These are phyloP conservation scores for Candida krabiensis DNA, from an alignment of 805 yeast genomes.

Conservation along the genomic window DNA sequence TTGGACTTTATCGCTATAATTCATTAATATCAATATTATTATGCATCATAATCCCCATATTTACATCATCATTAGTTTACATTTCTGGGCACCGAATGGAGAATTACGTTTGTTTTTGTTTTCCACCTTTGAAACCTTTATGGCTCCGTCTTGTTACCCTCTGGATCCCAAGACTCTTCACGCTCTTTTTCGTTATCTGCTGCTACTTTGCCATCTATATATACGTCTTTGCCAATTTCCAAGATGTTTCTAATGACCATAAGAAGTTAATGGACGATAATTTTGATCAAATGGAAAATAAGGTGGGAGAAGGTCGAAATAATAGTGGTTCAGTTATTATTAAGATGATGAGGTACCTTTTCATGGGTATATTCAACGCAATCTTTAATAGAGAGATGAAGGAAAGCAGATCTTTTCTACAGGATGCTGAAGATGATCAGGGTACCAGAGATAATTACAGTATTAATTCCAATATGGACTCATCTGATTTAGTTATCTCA, in stretches of 20 bases:
- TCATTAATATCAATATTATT: constrained; percentile 1
- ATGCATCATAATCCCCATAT: constrained; percentile 8
- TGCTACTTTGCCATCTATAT: constrained; percentile 23
- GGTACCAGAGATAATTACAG: background rate
- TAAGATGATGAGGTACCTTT: constrained; percentile 3
- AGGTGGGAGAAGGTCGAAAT: too few species aligned
- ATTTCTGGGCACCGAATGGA: constrained; percentile 11
- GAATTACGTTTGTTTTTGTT: constrained; percentile 18
- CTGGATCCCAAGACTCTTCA: constrained; percentile 18
- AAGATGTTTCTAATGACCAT: constrained; percentile 13
- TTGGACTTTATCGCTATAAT: constrained; percentile 17
- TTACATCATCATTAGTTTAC: constrained; percentile 12
- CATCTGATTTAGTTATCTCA: too few species aligned
- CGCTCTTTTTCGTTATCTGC: constrained; percentile 11
- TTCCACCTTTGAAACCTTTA: constrained; percentile 12
- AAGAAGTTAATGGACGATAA: constrained; percentile 5
- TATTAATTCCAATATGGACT: background rate
- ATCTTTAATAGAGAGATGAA: constrained; percentile 12
- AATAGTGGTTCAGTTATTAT: too few species aligned
- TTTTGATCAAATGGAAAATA: background rate
- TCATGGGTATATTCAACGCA: constrained; percentile 18
- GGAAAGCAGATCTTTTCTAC: constrained; percentile 8
- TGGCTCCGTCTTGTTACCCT: constrained; percentile 20
- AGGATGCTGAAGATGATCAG: background rate
- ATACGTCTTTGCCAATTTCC: constrained; percentile 13